phyloP scores from a whole-genome alignment of 2,329 filamentous ascomycete species.

The Polytolypa hystricis region DNA sequence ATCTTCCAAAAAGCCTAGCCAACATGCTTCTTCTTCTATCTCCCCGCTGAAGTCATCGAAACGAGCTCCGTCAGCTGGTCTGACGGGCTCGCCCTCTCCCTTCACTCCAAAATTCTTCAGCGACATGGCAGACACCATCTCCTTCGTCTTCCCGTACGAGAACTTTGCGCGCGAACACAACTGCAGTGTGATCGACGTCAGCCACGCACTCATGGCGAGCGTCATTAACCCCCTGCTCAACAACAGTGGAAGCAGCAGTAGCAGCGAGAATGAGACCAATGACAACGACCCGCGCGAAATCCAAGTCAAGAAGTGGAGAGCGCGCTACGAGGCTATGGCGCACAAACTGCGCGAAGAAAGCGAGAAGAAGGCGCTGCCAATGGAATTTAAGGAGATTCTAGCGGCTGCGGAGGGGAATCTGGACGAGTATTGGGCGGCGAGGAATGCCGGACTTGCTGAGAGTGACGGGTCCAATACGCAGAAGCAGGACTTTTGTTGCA shows the following conservation, averaged over 20 bases:
- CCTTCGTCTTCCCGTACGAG: constrained; percentile 15
- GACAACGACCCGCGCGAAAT: background rate
- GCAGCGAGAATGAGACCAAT: background rate
- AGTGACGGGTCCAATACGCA: too few species aligned
- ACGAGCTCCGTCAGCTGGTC: too few species aligned
- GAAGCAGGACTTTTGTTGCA: too few species aligned
- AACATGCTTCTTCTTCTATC: background rate
- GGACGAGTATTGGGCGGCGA: constrained; percentile 1
- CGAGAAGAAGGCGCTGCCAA: background rate
- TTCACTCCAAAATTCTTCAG: constrained; percentile 17
- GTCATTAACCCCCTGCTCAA: constrained; percentile 15
- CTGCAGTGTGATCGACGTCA: constrained; percentile 14
- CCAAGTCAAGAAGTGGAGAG: constrained; percentile 8
- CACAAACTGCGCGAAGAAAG: constrained; percentile 1
- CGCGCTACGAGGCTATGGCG: constrained; percentile 3
- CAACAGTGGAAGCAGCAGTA: constrained; percentile 1
- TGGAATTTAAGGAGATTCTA: constrained; percentile 3
- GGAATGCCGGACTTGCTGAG: background rate
- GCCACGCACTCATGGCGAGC: constrained; percentile 13
- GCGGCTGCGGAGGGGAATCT: constrained; percentile 1
- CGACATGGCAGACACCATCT: constrained; percentile 16
- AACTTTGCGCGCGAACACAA: constrained; percentile 15
- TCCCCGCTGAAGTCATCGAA: background rate
- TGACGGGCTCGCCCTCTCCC: constrained; percentile 1
- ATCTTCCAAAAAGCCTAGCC: background rate